phyloP scores from a whole-genome alignment of 2,329 filamentous ascomycete species.

The Exophiala xenobiotica region DNA sequence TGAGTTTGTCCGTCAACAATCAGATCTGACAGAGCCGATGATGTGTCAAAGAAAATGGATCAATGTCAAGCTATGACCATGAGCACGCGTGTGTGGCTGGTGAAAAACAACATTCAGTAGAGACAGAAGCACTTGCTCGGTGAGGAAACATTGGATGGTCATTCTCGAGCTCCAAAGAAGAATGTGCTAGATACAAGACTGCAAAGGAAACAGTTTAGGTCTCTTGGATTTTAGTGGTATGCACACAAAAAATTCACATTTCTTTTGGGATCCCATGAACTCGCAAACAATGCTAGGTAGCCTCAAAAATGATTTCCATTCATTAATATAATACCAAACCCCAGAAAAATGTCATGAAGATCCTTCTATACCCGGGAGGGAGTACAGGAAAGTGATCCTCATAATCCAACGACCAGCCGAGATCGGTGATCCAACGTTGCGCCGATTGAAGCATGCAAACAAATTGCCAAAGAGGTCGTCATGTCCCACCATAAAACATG shows the following conservation, averaged over 20 bases:
- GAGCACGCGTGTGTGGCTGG: not conserved
- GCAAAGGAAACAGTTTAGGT: not conserved
- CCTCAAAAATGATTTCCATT: constrained; percentile 20
- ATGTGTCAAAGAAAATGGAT: not conserved
- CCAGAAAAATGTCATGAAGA: constrained; percentile 18
- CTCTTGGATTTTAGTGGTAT: constrained; percentile 4
- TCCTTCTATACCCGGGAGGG: constrained; percentile 9
- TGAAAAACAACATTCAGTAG: not conserved
- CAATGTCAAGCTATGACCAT: constrained; percentile 1
- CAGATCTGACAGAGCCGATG: too few species aligned
- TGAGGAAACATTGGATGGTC: constrained; percentile 5
- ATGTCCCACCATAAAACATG: constrained; percentile 9
- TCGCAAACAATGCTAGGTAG: constrained; percentile 19
- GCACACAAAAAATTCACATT: constrained; percentile 16
- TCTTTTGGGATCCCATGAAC: constrained; percentile 21
- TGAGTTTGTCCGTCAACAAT: too few species aligned
- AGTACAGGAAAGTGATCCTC: constrained; percentile 12
- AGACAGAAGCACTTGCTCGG: not conserved
- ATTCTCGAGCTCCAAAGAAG: not conserved
- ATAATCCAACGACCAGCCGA: constrained; percentile 12
- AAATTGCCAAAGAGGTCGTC: constrained; percentile 9
- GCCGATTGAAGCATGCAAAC: constrained; percentile 10
- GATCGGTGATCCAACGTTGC: constrained; percentile 5
- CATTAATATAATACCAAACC: constrained; percentile 18
- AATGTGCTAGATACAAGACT: constrained; percentile 3